phyloP scores from a whole-genome alignment of 2,329 filamentous ascomycete species.

The Exophiala lecanii-corni region DNA sequence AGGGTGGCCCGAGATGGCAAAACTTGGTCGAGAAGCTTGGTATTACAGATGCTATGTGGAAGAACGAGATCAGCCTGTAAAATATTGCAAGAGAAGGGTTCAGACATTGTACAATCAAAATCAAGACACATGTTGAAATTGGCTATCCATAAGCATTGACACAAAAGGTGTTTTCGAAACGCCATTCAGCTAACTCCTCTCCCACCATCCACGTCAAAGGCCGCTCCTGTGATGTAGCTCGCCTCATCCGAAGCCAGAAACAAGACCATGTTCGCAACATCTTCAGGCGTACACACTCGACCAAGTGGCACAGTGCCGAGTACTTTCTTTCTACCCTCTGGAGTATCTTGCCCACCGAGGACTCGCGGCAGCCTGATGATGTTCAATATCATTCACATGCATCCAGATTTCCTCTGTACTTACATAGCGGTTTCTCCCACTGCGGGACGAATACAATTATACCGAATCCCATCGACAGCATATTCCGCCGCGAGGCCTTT shows the following conservation, averaged over 20 bases:
- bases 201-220: slow-evolving; percentile 26
- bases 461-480: slow-evolving; percentile 11
- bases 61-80: slow-evolving; percentile 78
- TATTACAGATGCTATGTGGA: slow-evolving; percentile 81
- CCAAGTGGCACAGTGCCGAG: slow-evolving; percentile 18
- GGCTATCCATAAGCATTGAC: too few relatives aligned
- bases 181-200: slow-evolving; percentile 18
- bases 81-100: slow-evolving; percentile 5
- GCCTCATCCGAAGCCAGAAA: slow-evolving; percentile 24
- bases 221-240: slow-evolving; percentile 23
- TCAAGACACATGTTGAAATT: not conserved
- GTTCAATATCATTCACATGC: too few relatives aligned
- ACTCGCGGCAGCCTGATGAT: slow-evolving; percentile 6
- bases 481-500: slow-evolving; percentile 12
- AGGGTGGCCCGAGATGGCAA: slow-evolving; percentile 85
- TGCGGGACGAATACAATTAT: slow-evolving; percentile 13
- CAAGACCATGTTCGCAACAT: slow-evolving; percentile 27
- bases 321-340: slow-evolving; percentile 13
- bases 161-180: too few relatives aligned
- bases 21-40: slow-evolving; percentile 80
- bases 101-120: slow-evolving; percentile 16
- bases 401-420: not conserved
- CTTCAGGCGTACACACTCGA: slow-evolving; percentile 21
- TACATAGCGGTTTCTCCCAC: slow-evolving; percentile 16
- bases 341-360: slow-evolving; percentile 11